Base-by-base conservation (phyloP, 371 early-diverging fungal genomes). In the Coemansia sp. region DNA sequence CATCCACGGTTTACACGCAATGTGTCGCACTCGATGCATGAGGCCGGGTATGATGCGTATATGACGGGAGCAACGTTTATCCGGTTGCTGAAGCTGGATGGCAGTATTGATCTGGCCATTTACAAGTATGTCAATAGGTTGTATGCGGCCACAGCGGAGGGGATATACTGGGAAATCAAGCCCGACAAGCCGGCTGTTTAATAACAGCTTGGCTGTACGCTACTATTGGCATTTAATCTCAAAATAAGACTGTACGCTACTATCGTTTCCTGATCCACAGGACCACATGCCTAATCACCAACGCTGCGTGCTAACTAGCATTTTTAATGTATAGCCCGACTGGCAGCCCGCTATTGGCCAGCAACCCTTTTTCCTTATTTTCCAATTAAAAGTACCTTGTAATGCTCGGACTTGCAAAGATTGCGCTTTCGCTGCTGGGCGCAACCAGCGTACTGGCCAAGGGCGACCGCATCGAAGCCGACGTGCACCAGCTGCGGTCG, bases 21-120 rank as follows among this genome's bases (percentile, higher is more conserved):
- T 41, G 61, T 40, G 17, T 29, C 66, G 7, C 53, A 57, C 13
- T 66, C 72, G 63, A 84, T 86, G 41, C 96, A 96, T 71, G 94
- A 96, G 73, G 96, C 96, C 17, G 96, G 94, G 2, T 96, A 88
- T 67, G 96, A 96, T 70, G 90, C 95, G 0, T 94, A 88, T 59
- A 83, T 89, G 63, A 95, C 96, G 6, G 96, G 96, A 8, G 82
- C 86, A 6, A 80, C 88, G 0, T 93, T 89, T 70, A 69, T 73
- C 48, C 66, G 74, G 3, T 60, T 73, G 55, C 69, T 73, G 32
- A 65, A 73, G 11, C 74, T 69, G 6, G 74, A 63, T 17, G 74
- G 74, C 60, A 66, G 66, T 29, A 61, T 69, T 8, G 56, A 66
- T 53, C 60, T 65, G 62, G 41, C 65, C 11, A 58, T 73, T 24